A percentile compares a stretch with the other conserved stretches of the same genome.
Conservation (phyloP, 352 stramenopile species). For the Aphanomyces invadans region DNA sequence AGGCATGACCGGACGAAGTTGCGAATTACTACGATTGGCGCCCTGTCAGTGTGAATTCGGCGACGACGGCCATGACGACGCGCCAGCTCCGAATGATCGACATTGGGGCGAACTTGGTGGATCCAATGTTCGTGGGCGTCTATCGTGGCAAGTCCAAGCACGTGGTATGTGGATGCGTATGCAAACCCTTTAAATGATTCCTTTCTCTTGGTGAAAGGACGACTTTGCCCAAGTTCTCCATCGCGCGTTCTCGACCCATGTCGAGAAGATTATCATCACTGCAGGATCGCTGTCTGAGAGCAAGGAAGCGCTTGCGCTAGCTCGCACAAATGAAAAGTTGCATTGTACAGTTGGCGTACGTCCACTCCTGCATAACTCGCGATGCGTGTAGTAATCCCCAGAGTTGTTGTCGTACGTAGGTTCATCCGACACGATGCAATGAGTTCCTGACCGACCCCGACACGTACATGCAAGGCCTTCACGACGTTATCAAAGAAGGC, state of each 20-base stretch:
- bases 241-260: slow-evolving; percentile 70
- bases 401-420: slow-evolving; percentile 53
- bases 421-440: slow-evolving; percentile 90
- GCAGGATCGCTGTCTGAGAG: slow-evolving; percentile 31
- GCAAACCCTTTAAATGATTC: no score
- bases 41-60: no score
- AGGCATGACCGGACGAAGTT: no score
- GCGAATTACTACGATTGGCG: no score
- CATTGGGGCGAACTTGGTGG: slow-evolving; percentile 92
- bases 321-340: slow-evolving; percentile 30
- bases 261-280: slow-evolving; percentile 90
- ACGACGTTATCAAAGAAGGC: slow-evolving; percentile 50
- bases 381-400: no score
- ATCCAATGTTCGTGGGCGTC: slow-evolving; percentile 84
- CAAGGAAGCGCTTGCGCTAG: slow-evolving; percentile 30
- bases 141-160: slow-evolving; percentile 89
- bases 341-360: slow-evolving; percentile 51
- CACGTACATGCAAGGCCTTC: slow-evolving; percentile 50
- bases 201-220: no score
- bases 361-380: neutral
- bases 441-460: slow-evolving; percentile 78
- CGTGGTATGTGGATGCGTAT: slow-evolving; percentile 42
- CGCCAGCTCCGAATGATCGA: no score
- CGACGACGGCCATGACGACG: no score
- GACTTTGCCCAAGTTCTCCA: slow-evolving; percentile 85